Evolutionary conservation across 495 filamentous ascomycete genomes (phyloP), one percentile per base, ranked within the genome.

Genomic region (Penicillium ucsense): DNA sequence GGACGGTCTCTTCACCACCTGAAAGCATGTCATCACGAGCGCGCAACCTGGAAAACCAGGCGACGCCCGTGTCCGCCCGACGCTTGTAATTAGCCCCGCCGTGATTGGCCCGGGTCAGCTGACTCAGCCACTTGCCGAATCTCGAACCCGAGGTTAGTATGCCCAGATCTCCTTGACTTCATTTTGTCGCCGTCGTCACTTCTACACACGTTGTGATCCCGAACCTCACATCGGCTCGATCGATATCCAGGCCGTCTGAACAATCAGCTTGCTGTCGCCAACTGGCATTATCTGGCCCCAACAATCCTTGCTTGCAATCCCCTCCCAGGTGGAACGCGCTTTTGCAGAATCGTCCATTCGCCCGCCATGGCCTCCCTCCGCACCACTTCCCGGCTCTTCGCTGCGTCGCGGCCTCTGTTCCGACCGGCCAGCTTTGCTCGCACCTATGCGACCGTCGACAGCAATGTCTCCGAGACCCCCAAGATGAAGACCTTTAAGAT

Each of bases 401-500:
- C 76, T 62, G 72, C 79, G 54, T 65, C 79, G 64, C 66, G 67
- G 51, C 67, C 72, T 32, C 62, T 76, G 44, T 74, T 84, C 66
- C 73, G 67, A 45, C 62, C 72, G 45, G 59, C 67, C 41, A 52
- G 60, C 54, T 65, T 71, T 45, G 62, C 68, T 62, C 68, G 74
- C 57, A 62, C 63, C 47, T 75, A 78, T 65, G 69, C 74, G 53
- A 73, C 73, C 48, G 66, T 78, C 47, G 69, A 75, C 39, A 62
- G 75, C 40, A 56, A 59, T 41, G 60, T 74, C 36, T 74, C 71
- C 44, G 67, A 75, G 42, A 61, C 77, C 20, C 64, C 82, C 43
- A 82, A 77, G 55, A 83, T 84, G 66, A 97, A 96, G 80, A 88
- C 86, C 48, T 98, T 98, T 81, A 85, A 96, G 68, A 81, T 98